phyloP scores from a whole-genome alignment of 495 filamentous ascomycete genomes.

The Penicillium longicatenatum region DNA sequence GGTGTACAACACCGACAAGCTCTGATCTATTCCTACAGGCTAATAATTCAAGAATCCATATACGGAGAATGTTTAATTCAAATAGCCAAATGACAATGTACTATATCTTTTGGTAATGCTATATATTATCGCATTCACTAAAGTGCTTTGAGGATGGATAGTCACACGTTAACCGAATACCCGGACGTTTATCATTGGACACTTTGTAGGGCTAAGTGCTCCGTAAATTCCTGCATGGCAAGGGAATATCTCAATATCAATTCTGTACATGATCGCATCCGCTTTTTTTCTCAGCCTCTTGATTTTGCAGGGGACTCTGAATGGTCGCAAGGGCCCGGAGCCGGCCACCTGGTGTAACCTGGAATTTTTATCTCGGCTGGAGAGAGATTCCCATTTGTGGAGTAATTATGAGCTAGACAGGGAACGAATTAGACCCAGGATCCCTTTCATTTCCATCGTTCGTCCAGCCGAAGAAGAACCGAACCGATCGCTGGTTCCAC shows the following conservation, averaged over 20 bases:
- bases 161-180: too few relatives aligned
- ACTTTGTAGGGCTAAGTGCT: not conserved
- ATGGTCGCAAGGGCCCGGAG: conserved; percentile 7
- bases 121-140: too few relatives aligned
- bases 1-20: too few relatives aligned
- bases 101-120: too few relatives aligned
- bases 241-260: not conserved
- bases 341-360: conserved; percentile 1
- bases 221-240: not conserved
- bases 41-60: too few relatives aligned
- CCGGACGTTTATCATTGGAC: not conserved
- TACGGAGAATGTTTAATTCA: too few relatives aligned
- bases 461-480: not conserved
- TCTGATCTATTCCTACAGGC: too few relatives aligned
- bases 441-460: not conserved
- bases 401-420: not conserved
- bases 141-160: too few relatives aligned
- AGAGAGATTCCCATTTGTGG: not conserved
- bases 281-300: conserved; percentile 1
- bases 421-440: not conserved
- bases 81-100: too few relatives aligned
- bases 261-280: not conserved
- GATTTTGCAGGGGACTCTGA: conserved; percentile 3
- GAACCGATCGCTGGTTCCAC: not conserved
- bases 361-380: not conserved